These are phyloP conservation scores for Fusarium domesticum DNA, from an alignment of 2,329 filamentous ascomycete genomes.

Conservation along the genomic window DNA sequence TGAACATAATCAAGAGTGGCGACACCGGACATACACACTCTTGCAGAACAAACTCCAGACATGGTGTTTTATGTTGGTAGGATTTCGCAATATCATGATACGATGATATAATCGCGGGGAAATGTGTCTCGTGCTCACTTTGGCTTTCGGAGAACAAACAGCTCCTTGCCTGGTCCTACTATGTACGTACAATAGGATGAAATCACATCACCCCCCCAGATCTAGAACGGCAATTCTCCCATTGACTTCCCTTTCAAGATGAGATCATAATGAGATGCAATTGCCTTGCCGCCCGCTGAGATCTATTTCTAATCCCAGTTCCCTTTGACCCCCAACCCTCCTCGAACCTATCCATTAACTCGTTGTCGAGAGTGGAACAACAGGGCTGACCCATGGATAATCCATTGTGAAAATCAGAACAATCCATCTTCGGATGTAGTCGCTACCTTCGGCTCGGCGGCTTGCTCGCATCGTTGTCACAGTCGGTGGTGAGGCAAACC, in stretches of 20 bases:
- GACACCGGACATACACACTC: slow-evolving; percentile 10
- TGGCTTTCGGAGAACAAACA: slow-evolving; percentile 12
- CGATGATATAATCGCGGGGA: slow-evolving; percentile 29
- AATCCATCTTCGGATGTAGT: slow-evolving; percentile 9
- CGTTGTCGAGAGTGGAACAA: no score
- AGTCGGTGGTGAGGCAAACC: slow-evolving; percentile 23
- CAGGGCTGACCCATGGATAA: no score
- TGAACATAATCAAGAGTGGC: no score
- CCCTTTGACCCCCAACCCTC: no score
- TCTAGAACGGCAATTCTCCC: slow-evolving; percentile 5
- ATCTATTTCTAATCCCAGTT: slow-evolving; percentile 14
- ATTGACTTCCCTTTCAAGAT: slow-evolving; percentile 10
- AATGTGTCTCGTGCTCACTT: slow-evolving; percentile 20
- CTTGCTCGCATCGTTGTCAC: slow-evolving; percentile 18
- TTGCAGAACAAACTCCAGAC: slow-evolving; percentile 9
- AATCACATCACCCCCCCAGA: slow-evolving; percentile 6
- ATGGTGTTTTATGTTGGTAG: not conserved
- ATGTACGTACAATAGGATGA: no score
- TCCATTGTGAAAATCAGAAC: not conserved
- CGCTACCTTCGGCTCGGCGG: slow-evolving; percentile 30
- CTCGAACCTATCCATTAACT: slow-evolving; percentile 2
- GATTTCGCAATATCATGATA: slow-evolving; percentile 21
- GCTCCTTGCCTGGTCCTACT: slow-evolving; percentile 5
- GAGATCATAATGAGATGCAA: slow-evolving; percentile 15
- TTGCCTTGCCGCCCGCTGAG: slow-evolving; percentile 1